Base-by-base conservation (phyloP, 176 grass and related monocot genomes). In the Panicum miliaceum region DNA sequence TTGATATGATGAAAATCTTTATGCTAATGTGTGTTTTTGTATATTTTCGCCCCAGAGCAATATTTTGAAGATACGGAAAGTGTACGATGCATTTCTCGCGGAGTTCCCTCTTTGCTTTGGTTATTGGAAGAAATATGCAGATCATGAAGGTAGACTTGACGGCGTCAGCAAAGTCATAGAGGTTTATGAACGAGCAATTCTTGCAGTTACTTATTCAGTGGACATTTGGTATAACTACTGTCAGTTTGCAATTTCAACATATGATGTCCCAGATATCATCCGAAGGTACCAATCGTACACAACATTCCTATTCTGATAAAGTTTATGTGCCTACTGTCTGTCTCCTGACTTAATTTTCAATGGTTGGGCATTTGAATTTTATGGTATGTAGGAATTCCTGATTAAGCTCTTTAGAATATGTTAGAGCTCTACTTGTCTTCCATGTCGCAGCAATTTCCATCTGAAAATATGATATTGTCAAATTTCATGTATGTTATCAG, bases 121-220 rank as follows among this genome's bases (percentile, higher is more conserved):
- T 22, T 99, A 99, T 72, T 99, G 96, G 96, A 99, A 99, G 86
- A 99, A 99, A 71, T 99, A 99, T 82, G 93, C 96, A 37, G 96
- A 99, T 80, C 91, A 99, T 84, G 96, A 99, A 83, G 96, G 82
- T 0, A 89, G 90, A 34, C 88, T 99, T 72, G 91, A 89, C 54
- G 81, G 91, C 16, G 81, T 47, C 64, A 89, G 57, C 32, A 96
- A 99, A 87, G 94, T 93, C 66, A 80, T 94, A 64, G 96, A 99
- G 80, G 96, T 99, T 8, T 99, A 99, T 90, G 96, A 99, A 69
- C 83, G 88, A 12, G 93, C 96, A 82, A 91, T 99, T 94, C 82
- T 99, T 73, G 93, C 96, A 27, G 96, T 99, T 32, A 99, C 96
- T 52, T 99, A 99, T 88, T 99, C 96, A 62, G 96, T 99, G 76